Conservation (phyloP, 202 grass and related monocot species). For the Panicum hallii region DNA sequence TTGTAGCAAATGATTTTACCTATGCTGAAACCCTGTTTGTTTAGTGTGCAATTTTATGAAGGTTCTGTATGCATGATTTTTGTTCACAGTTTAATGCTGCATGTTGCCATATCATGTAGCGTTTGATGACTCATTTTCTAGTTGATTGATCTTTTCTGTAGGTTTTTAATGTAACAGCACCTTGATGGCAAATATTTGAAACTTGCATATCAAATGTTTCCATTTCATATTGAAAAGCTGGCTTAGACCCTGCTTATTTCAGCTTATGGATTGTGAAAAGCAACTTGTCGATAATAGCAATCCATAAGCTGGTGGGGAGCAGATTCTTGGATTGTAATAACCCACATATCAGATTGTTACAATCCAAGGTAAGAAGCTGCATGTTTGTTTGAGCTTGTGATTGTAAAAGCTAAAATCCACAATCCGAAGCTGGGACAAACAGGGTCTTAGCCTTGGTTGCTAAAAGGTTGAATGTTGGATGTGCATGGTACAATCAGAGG, state of each 20-base stretch:
- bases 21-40: not conserved
- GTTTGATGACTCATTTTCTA: not conserved
- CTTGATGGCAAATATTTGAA: not conserved
- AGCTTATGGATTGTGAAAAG: not conserved
- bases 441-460: not conserved
- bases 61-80: not conserved
- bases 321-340: not conserved
- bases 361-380: not conserved
- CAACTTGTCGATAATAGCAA: not conserved
- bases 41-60: not conserved
- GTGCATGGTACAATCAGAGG: not conserved
- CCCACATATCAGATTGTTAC: not conserved
- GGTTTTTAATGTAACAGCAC: not conserved
- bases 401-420: not conserved
- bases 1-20: not conserved
- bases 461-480: not conserved
- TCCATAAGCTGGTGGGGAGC: not conserved
- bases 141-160: not conserved
- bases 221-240: constrained; percentile 5
- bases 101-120: not conserved
- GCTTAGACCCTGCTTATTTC: not conserved
- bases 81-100: not conserved
- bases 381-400: not conserved
- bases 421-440: not conserved
- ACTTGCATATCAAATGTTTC: not conserved